phyloP scores from a whole-genome alignment of 2,329 filamentous ascomycete genomes.

The Exophiala lecanii-corni region DNA sequence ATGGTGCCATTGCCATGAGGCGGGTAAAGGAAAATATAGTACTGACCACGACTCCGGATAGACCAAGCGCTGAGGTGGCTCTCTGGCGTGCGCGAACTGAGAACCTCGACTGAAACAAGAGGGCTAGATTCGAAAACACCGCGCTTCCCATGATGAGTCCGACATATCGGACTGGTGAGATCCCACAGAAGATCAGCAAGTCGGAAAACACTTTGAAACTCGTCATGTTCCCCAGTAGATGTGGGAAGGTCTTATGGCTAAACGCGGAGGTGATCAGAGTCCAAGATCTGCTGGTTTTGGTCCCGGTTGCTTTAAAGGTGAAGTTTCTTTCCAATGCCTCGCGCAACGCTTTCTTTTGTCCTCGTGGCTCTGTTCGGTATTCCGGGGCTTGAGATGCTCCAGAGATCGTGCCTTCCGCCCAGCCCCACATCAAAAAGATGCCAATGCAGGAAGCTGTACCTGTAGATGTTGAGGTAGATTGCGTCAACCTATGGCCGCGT shows the following conservation, averaged over 20 bases:
- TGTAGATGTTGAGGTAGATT: too few species aligned
- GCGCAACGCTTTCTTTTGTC: not conserved
- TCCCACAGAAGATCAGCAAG: conserved; percentile 2
- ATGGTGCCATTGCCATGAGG: too few species aligned
- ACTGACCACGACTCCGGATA: conserved; percentile 9
- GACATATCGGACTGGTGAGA: conserved; percentile 4
- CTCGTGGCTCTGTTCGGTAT: not conserved
- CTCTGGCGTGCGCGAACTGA: not conserved
- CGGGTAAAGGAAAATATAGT: too few species aligned
- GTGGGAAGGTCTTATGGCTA: conserved; percentile 10
- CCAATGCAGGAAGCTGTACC: not conserved
- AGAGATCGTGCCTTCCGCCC: not conserved
- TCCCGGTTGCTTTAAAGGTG: conserved; percentile 3
- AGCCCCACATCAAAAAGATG: not conserved
- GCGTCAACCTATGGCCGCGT: too few species aligned
- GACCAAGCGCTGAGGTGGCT: conserved; percentile 3
- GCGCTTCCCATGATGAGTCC: conserved; percentile 12
- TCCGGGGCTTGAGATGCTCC: not conserved
- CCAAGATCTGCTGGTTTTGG: conserved; percentile 6
- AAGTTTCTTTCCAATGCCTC: conserved; percentile 4
- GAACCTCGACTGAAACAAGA: not conserved
- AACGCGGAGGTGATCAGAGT: conserved; percentile 15
- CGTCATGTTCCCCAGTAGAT: conserved; percentile 8
- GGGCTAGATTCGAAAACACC: conserved; percentile 5
- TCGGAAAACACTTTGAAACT: conserved; percentile 10